These are phyloP conservation scores for Trifolium fragiferum DNA, from an alignment of 306 rosid species.

Conservation along the genomic window DNA sequence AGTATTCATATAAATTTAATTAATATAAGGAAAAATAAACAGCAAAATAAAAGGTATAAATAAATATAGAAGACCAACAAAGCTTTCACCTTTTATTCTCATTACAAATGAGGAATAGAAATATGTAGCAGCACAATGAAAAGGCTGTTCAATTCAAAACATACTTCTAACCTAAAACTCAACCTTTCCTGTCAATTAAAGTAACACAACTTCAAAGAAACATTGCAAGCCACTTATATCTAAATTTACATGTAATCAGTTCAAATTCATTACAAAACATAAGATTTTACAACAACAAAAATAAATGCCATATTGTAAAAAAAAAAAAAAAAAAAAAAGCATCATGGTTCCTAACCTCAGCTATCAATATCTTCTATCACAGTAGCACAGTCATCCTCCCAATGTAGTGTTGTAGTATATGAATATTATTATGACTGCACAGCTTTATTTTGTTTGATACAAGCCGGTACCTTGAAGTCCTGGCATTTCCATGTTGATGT, in stretches of 20 bases:
- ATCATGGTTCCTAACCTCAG: slow-evolving; percentile 75
- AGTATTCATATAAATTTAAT: slow-evolving; percentile 6
- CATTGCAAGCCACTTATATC: slow-evolving; percentile 61
- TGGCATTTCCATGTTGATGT: slow-evolving; percentile 84
- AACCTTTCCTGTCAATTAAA: slow-evolving; percentile 48
- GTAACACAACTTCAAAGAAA: slow-evolving; percentile 48
- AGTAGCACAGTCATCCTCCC: slow-evolving; percentile 45
- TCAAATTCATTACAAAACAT: slow-evolving; percentile 69
- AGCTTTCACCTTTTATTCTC: slow-evolving; percentile 40
- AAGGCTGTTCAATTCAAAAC: slow-evolving; percentile 46
- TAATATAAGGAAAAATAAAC: slow-evolving; percentile 22
- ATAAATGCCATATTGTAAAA: slow-evolving; percentile 49
- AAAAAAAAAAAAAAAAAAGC: slow-evolving; percentile 46
- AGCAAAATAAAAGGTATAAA: slow-evolving; percentile 21
- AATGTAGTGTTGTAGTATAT: slow-evolving; percentile 41
- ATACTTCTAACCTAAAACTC: slow-evolving; percentile 53
- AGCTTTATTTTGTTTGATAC: slow-evolving; percentile 77
- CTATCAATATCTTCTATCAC: slow-evolving; percentile 61
- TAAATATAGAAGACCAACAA: slow-evolving; percentile 22
- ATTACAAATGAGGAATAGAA: slow-evolving; percentile 32
- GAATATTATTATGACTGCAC: slow-evolving; percentile 70
- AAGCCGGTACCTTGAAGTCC: slow-evolving; percentile 71
- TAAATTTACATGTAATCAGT: slow-evolving; percentile 78
- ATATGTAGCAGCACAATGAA: slow-evolving; percentile 45
- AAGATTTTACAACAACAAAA: slow-evolving; percentile 46